These are phyloP conservation scores for Melocanna baccifera DNA, from an alignment of 176 grass and related monocot genomes.

Conservation along the genomic window DNA sequence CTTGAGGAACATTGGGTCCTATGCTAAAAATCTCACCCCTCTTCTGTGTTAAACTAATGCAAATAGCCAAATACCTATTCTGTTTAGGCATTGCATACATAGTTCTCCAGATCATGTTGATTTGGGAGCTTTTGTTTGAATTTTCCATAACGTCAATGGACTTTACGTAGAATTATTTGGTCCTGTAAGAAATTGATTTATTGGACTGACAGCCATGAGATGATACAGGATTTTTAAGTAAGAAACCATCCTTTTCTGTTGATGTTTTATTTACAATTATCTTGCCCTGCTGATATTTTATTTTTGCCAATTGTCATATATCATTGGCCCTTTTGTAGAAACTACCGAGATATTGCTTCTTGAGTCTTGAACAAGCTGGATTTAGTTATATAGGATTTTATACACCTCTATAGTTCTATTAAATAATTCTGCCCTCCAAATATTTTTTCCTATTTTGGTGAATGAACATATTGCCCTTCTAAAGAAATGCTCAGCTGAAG, in stretches of 20 bases:
- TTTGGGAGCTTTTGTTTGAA: background rate
- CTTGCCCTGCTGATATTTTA: background rate
- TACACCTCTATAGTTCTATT: no score
- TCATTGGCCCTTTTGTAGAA: background rate
- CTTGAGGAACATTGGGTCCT: background rate
- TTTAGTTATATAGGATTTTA: slow-evolving; percentile 7
- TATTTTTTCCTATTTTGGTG: background rate
- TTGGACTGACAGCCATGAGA: background rate
- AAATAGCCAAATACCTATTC: background rate
- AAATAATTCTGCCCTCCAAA: no score
- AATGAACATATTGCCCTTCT: background rate
- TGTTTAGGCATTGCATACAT: background rate
- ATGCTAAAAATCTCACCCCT: background rate
- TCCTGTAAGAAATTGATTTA: background rate
- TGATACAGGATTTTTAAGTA: background rate
- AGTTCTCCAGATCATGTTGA: background rate
- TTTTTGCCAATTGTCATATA: background rate
- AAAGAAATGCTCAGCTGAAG: slow-evolving; percentile 12
- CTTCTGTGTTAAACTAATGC: background rate
- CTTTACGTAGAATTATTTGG: background rate
- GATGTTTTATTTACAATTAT: background rate
- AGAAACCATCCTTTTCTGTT: background rate
- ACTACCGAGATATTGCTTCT: background rate
- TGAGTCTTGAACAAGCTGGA: background rate
- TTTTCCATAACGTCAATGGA: background rate